Conservation (phyloP, 1,139 yeast genomes). For the Yamadazyma taylorii region DNA sequence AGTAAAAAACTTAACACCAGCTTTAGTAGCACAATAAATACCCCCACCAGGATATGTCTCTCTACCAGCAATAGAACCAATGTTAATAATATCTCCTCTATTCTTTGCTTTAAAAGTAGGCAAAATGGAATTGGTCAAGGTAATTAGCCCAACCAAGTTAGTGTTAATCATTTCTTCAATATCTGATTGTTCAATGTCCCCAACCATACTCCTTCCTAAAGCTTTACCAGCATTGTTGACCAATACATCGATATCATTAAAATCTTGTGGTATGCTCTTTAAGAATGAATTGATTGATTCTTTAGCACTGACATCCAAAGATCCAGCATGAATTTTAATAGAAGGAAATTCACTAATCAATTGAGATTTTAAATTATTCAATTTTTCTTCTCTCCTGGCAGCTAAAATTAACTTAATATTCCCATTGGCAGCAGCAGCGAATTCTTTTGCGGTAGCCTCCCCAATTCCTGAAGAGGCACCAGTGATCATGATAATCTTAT, state of each 20-base stretch:
- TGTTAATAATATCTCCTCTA: constrained; percentile 48
- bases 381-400: constrained; percentile 65
- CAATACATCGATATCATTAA: constrained; percentile 61
- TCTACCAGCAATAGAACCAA: constrained; percentile 54
- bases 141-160: constrained; percentile 71
- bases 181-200: constrained; percentile 53
- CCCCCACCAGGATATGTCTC: constrained; percentile 54
- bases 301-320: constrained; percentile 61
- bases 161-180: constrained; percentile 67
- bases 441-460: constrained; percentile 71
- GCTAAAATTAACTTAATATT: constrained; percentile 61
- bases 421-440: constrained; percentile 70
- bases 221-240: constrained; percentile 87
- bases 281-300: constrained; percentile 55
- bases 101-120: constrained; percentile 60
- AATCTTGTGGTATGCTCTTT: constrained; percentile 49
- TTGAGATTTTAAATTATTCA: constrained; percentile 46
- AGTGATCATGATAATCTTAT: constrained; percentile 35
- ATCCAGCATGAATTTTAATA: constrained; percentile 47
- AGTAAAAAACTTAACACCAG: constrained; percentile 49
- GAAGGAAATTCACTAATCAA: constrained; percentile 47
- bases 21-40: constrained; percentile 52
- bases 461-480: constrained; percentile 58
- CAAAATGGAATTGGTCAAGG: constrained; percentile 64
- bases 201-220: constrained; percentile 64